Evolutionary conservation across 768 basidiomycete species (phyloP).

Genomic region (Tricholoma hemisulphureum): DNA sequence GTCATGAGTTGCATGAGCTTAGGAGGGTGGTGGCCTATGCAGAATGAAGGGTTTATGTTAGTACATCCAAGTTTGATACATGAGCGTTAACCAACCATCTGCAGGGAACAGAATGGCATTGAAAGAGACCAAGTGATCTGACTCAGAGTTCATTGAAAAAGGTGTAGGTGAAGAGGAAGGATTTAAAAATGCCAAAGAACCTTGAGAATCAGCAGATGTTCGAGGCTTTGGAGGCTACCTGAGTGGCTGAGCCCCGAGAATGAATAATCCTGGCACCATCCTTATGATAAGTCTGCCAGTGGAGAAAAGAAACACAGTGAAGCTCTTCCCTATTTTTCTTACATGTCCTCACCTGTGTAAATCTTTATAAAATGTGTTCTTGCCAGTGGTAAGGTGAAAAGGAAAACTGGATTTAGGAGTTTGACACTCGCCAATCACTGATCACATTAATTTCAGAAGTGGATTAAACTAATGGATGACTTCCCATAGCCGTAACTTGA

Average conservation of each 20-base stretch:
- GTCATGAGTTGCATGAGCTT: conserved; percentile 75
- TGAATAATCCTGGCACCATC: conserved; percentile 1
- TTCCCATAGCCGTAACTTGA: too few relatives aligned
- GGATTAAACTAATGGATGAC: too few relatives aligned
- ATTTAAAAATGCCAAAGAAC: conserved; percentile 22
- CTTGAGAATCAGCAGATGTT: conserved; percentile 6
- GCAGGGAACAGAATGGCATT: conserved; percentile 78
- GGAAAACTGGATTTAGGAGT: too few relatives aligned
- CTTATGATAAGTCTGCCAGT: conserved; percentile 24
- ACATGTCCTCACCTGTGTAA: too few relatives aligned
- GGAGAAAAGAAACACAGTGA: too few relatives aligned
- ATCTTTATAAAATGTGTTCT: too few relatives aligned
- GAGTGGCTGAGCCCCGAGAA: conserved; percentile 19
- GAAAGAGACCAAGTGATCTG: conserved; percentile 60
- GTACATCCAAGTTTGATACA: too few relatives aligned
- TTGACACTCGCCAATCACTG: too few relatives aligned
- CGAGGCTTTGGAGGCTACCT: conserved; percentile 12
- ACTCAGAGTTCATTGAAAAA: conserved; percentile 54
- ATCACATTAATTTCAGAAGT: too few relatives aligned
- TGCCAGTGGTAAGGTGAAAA: too few relatives aligned
- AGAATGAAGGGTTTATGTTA: not conserved
- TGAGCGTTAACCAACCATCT: conserved; percentile 50
- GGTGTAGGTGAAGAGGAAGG: conserved; percentile 1
- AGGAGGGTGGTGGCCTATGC: conserved; percentile 62
- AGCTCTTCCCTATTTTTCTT: too few relatives aligned